phyloP scores from a whole-genome alignment of 345 rosid species.

The Trapa bicornis region DNA sequence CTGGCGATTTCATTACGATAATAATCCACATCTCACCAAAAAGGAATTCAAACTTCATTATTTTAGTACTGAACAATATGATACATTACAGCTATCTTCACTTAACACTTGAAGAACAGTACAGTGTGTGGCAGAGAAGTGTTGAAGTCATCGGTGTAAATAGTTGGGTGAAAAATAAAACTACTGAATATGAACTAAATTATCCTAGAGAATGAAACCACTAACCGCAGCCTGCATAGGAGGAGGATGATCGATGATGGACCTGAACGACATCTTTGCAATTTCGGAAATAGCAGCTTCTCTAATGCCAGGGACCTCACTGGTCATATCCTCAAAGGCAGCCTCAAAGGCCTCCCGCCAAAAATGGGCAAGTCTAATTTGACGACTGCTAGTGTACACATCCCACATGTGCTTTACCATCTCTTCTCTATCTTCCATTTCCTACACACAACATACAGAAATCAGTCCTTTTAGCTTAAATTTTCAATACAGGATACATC shows the following conservation, averaged over 20 bases:
- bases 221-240: slow-evolving; percentile 11
- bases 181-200: not conserved
- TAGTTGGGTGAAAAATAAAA: not conserved
- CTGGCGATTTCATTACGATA: not conserved
- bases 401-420: slow-evolving; percentile 22
- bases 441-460: slow-evolving; percentile 7
- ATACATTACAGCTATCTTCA: not conserved
- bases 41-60: not conserved
- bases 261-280: slow-evolving; percentile 16
- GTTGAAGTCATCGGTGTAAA: not conserved
- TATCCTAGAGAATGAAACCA: not conserved
- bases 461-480: not conserved
- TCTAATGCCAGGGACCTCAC: slow-evolving; percentile 15
- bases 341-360: slow-evolving; percentile 21
- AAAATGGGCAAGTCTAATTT: slow-evolving; percentile 10
- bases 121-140: not conserved
- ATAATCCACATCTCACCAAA: not conserved
- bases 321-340: slow-evolving; percentile 16
- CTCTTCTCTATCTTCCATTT: slow-evolving; percentile 22
- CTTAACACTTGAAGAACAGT: not conserved
- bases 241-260: slow-evolving; percentile 11
- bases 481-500: not conserved
- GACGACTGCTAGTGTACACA: slow-evolving; percentile 15
- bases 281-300: slow-evolving; percentile 17
- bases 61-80: not conserved